Evolutionary conservation across 768 basidiomycete species (phyloP).

Genomic region (Lactifluus subvellereus): DNA sequence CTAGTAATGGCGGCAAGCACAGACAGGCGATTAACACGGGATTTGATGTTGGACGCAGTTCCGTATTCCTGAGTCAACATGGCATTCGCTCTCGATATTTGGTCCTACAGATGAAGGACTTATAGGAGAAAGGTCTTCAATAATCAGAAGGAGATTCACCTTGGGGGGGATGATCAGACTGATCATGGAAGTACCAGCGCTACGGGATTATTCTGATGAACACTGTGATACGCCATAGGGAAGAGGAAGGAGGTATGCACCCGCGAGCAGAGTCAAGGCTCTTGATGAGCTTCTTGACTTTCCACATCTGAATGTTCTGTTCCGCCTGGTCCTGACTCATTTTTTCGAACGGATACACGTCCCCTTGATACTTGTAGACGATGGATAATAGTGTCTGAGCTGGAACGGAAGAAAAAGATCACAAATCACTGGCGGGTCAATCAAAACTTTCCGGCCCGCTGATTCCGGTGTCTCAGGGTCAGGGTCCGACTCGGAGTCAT

Average conservation of each 20-base stretch:
- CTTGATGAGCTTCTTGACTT: conserved; percentile 98
- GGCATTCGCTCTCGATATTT: conserved; percentile 88
- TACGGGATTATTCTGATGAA: conserved; percentile 34
- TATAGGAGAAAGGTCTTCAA: neutral
- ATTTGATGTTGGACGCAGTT: conserved; percentile 99
- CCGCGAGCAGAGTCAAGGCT: conserved; percentile 93
- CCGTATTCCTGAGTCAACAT: conserved; percentile 99
- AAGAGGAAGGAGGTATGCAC: conserved; percentile 34
- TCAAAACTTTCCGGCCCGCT: neutral
- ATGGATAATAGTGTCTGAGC: neutral
- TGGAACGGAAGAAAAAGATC: neutral
- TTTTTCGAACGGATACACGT: conserved; percentile 31
- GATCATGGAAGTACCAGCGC: conserved; percentile 98
- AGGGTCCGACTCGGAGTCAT: neutral
- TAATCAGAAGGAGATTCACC: conserved; percentile 35
- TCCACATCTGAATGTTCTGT: conserved; percentile 97
- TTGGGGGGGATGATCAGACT: conserved; percentile 95
- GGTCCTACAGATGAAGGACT: conserved; percentile 48
- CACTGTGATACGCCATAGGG: neutral
- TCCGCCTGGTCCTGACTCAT: conserved; percentile 85
- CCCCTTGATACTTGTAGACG: neutral
- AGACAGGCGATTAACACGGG: conserved; percentile 94
- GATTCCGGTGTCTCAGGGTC: neutral
- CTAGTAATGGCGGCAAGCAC: conserved; percentile 97
- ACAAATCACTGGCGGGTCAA: too few relatives aligned